phyloP scores from a whole-genome alignment of 805 yeast genomes.

The Pichia scutulata region DNA sequence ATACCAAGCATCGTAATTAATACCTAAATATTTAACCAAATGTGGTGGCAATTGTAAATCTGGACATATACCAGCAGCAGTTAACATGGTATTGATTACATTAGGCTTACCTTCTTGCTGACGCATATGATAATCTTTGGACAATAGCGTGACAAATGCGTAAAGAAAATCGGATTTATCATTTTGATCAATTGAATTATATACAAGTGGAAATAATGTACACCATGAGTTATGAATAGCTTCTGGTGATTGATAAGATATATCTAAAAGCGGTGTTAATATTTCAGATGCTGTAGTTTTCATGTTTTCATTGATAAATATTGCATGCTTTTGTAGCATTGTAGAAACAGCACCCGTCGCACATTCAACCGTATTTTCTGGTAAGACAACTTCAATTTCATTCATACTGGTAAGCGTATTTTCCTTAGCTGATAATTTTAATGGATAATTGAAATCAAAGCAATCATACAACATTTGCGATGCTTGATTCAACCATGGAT shows the following conservation, averaged over 20 bases:
- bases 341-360: conserved; percentile 10
- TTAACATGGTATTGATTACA: conserved; percentile 75
- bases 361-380: conserved; percentile 11
- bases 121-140: conserved; percentile 89
- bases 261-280: conserved; percentile 63
- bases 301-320: conserved; percentile 19
- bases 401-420: conserved; percentile 46
- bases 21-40: conserved; percentile 78
- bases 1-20: conserved; percentile 86
- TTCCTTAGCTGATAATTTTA: conserved; percentile 41
- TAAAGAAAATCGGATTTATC: conserved; percentile 83
- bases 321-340: conserved; percentile 19
- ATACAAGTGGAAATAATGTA: conserved; percentile 73
- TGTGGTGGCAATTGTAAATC: conserved; percentile 87
- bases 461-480: conserved; percentile 78
- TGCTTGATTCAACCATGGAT: conserved; percentile 93
- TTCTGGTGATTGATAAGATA: conserved; percentile 74
- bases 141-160: conserved; percentile 64
- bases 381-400: conserved; percentile 32
- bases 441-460: conserved; percentile 42
- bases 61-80: conserved; percentile 71
- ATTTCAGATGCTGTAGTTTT: conserved; percentile 51
- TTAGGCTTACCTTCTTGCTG: conserved; percentile 84
- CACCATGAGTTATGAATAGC: conserved; percentile 82
- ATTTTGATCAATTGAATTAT: conserved; percentile 62